These are phyloP conservation scores for Naganishia randhawae DNA, from an alignment of 768 basidiomycete genomes.

Conservation along the genomic window DNA sequence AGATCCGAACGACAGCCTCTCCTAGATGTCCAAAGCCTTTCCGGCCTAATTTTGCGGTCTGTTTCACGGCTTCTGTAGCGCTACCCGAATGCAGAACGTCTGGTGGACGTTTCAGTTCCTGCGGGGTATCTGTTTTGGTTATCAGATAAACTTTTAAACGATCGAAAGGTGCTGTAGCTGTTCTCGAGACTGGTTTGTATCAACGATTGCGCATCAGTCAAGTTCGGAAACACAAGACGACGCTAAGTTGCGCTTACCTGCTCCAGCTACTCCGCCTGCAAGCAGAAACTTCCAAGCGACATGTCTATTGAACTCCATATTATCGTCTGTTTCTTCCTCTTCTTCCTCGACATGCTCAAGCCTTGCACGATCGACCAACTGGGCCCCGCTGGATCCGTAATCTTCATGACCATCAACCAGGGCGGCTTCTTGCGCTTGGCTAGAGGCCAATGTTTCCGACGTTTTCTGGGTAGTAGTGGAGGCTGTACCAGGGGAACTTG, in stretches of 20 bases:
- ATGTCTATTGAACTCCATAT: constrained; percentile 62
- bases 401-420: constrained; percentile 23
- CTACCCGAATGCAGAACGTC: constrained; percentile 51
- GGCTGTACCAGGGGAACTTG: background rate
- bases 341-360: constrained; percentile 36
- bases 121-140: constrained; percentile 53
- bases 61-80: constrained; percentile 55
- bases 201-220: no score
- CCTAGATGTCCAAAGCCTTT: constrained; percentile 57
- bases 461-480: background rate
- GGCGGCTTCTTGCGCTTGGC: constrained; percentile 13
- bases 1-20: constrained; percentile 73
- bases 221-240: background rate
- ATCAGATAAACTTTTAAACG: constrained; percentile 94
- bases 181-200: constrained; percentile 69
- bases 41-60: constrained; percentile 33
- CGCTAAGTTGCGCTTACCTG: constrained; percentile 59
- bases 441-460: background rate
- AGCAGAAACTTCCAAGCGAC: constrained; percentile 82
- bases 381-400: background rate
- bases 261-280: constrained; percentile 91
- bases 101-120: constrained; percentile 50
- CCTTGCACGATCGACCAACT: constrained; percentile 3
- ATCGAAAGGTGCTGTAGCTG: constrained; percentile 96
- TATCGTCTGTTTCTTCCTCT: constrained; percentile 61